Evolutionary conservation across 169 alveolate genomes (phyloP), one percentile per base, ranked within the genome.

Genomic region (Eimeria zaria): DNA sequence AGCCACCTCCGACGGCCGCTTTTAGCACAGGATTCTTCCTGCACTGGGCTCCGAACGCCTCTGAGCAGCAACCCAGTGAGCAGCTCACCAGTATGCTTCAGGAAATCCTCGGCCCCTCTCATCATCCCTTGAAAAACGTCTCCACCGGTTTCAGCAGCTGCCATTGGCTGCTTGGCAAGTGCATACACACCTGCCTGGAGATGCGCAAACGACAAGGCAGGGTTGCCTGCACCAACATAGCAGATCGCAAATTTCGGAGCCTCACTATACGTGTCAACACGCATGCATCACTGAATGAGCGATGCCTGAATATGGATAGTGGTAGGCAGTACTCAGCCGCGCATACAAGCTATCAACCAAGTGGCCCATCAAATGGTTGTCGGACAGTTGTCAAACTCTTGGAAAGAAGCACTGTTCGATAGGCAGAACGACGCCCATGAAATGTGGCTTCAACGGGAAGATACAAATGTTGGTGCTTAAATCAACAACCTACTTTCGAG

Each of bases 81-180:
- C 33, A 60, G 16, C 87, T 41, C 64, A 92, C 96, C 98, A 33
- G 98, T 96, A 73, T 96, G 97, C 58, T 97, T 90, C 91, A 97
- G 96, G 89, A 97, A 97, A 44, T 97, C 91, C 24, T 95, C 97
- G 7, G 97, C 97, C 39, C 98, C 98, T 60, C 81, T 89, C 84
- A 93, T 92, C 33, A 97, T 97, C 41, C 98, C 98, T 73, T 96
- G 96, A 44, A 97, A 96, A 12, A 97, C 97, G 71, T 95, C 96
- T 36, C 74, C 97, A 30, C 97, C 97, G 30, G 95, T 69, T 51
- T 96, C 91, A 46, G 96, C 95, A 33, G 97, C 96, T 22, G 62
- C 91, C 48, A 89, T 22, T 16, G 97, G 95, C 55, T 96, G 96
- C 83, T 53, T 51, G 8, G 97, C 97, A 6, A 96, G 95, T n/a